phyloP scores from a whole-genome alignment of 106 monocot genomes.

The Hemerocallis citrina region DNA sequence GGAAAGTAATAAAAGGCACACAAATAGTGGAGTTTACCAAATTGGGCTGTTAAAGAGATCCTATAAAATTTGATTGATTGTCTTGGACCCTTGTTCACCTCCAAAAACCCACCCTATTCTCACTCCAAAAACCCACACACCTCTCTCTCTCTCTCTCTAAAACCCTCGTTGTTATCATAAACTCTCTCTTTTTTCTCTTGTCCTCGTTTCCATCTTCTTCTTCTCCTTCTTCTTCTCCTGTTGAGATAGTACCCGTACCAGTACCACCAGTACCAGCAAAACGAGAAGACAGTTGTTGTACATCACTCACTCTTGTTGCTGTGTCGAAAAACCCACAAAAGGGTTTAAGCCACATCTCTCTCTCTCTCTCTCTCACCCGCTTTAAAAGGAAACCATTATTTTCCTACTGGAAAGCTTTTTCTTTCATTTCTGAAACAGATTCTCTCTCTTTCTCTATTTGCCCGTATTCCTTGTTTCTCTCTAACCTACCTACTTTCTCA shows the following conservation, averaged over 20 bases:
- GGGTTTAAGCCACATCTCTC: background rate
- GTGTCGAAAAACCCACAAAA: background rate
- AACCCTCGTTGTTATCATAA: too few species aligned
- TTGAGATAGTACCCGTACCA: background rate
- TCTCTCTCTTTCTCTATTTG: constrained; percentile 2
- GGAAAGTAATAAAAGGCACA: too few species aligned
- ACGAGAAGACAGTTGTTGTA: too few species aligned
- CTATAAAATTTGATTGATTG: too few species aligned
- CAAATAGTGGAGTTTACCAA: too few species aligned
- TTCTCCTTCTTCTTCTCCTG: background rate
- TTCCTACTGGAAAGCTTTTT: background rate
- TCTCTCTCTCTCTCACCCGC: constrained; percentile 9
- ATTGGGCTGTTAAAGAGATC: too few species aligned
- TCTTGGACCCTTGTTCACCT: too few species aligned
- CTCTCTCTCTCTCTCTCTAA: too few species aligned
- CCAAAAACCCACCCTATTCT: too few species aligned
- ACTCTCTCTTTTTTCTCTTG: constrained; percentile 1
- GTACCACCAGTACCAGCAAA: background rate
- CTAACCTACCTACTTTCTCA: constrained; percentile 16
- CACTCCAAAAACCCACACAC: too few species aligned
- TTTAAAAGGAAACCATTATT: too few species aligned
- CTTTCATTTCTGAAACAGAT: constrained; percentile 6
- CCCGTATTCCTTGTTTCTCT: background rate
- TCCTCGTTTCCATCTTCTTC: background rate
- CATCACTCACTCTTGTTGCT: background rate